phyloP scores from a whole-genome alignment of 2,329 filamentous ascomycete genomes.

The Colletotrichum aenigma region DNA sequence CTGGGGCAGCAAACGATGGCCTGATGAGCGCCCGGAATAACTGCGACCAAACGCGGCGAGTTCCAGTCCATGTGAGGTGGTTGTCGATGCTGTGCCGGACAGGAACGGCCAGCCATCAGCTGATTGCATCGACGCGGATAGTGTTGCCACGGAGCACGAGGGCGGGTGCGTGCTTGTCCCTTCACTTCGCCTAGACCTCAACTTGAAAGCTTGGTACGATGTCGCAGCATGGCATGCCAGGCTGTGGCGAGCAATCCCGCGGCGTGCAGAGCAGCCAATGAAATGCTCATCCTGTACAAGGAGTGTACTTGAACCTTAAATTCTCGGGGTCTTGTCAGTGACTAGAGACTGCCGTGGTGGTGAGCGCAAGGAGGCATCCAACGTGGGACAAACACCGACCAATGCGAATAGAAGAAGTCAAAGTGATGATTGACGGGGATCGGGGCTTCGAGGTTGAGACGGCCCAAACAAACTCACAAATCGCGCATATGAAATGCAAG shows the following conservation, averaged over 20 bases:
- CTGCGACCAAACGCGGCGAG: not conserved
- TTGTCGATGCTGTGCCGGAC: not conserved
- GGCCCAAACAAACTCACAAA: slow-evolving; percentile 6
- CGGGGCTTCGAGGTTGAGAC: not conserved
- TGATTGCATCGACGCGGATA: not conserved
- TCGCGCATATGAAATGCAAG: slow-evolving; percentile 6
- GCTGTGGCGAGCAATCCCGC: not conserved
- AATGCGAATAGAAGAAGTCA: not conserved
- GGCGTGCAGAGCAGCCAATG: not conserved
- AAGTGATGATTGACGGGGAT: slow-evolving; percentile 9
- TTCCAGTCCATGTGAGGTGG: not conserved
- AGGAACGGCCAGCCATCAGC: not conserved
- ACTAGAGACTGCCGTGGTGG: not conserved
- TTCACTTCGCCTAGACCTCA: not conserved
- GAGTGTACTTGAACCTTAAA: slow-evolving; percentile 6
- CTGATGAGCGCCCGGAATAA: not conserved
- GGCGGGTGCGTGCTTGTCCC: not conserved
- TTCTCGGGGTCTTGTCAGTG: not conserved
- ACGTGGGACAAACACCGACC: not conserved
- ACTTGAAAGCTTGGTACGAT: slow-evolving; percentile 15
- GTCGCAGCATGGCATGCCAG: not conserved
- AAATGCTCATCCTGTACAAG: not conserved
- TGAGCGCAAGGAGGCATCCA: not conserved
- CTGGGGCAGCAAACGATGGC: slow-evolving; percentile 1
- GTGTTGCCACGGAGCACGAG: not conserved